A percentile compares a stretch with the other conserved stretches of the same genome.
These are phyloP conservation scores for Peronosclerospora sorghi DNA, from an alignment of 352 stramenopile genomes.

Conservation along the genomic window DNA sequence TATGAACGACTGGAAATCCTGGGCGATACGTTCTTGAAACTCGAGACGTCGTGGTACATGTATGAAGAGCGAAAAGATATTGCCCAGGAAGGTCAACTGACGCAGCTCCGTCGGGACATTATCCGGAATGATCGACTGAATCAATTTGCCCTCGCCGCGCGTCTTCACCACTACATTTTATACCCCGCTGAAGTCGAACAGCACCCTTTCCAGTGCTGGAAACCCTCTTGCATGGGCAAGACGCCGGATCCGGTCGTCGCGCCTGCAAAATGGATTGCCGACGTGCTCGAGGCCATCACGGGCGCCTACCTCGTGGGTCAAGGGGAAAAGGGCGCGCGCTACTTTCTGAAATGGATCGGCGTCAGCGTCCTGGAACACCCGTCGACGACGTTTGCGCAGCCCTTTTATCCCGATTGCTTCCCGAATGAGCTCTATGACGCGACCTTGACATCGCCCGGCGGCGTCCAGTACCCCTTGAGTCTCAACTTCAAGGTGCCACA, in stretches of 20 bases:
- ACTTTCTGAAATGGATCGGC: slow-evolving; percentile 72
- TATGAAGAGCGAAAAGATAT: slow-evolving; percentile 67
- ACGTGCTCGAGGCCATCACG: slow-evolving; percentile 75
- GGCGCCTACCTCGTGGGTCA: slow-evolving; percentile 66
- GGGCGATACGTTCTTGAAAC: slow-evolving; percentile 76
- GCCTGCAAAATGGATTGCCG: slow-evolving; percentile 76
- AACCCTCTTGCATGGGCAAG: slow-evolving; percentile 79
- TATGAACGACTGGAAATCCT: slow-evolving; percentile 81
- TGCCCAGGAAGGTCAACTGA: slow-evolving; percentile 56
- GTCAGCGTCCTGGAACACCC: slow-evolving; percentile 40
- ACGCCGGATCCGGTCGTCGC: slow-evolving; percentile 62
- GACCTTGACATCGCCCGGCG: slow-evolving; percentile 12
- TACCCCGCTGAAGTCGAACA: slow-evolving; percentile 72
- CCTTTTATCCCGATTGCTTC: slow-evolving; percentile 62
- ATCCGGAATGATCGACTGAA: slow-evolving; percentile 80
- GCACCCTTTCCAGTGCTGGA: slow-evolving; percentile 77
- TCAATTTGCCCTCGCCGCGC: slow-evolving; percentile 44
- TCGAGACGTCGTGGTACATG: slow-evolving; percentile 82
- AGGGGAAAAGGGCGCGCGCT: slow-evolving; percentile 55
- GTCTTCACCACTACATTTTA: slow-evolving; percentile 70
- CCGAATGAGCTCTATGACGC: slow-evolving; percentile 48
- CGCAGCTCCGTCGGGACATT: slow-evolving; percentile 67
- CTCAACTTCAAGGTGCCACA: slow-evolving; percentile 45
- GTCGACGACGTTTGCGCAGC: slow-evolving; percentile 25
- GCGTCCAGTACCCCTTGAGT: slow-evolving; percentile 15